A percentile compares a stretch with the other conserved stretches of the same genome.
phyloP scores from a whole-genome alignment of 2,329 filamentous ascomycete genomes.

The Scolecobasidium constrictum region DNA sequence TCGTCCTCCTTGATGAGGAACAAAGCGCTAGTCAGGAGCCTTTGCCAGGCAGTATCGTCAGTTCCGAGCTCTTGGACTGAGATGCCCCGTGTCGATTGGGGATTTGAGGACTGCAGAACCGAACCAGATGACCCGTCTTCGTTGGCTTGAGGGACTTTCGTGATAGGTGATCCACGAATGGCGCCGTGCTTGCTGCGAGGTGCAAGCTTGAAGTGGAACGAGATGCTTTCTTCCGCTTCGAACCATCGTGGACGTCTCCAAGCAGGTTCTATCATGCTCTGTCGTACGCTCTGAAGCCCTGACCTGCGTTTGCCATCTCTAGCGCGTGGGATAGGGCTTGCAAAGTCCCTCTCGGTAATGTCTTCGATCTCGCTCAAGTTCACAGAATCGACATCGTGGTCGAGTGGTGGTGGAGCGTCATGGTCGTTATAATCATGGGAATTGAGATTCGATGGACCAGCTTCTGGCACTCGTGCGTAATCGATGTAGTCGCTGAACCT shows the following conservation, averaged over 20 bases:
- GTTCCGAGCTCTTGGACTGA: slow-evolving; percentile 3
- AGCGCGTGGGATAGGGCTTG: not conserved
- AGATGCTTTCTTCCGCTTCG: slow-evolving; percentile 5
- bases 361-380: not conserved
- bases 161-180: not conserved
- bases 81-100: not conserved
- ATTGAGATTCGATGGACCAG: too few relatives aligned
- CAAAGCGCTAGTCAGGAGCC: slow-evolving; percentile 5
- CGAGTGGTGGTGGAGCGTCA: too few relatives aligned
- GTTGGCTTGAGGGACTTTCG: slow-evolving; percentile 3
- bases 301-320: not conserved
- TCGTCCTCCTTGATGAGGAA: slow-evolving; percentile 10
- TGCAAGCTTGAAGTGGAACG: slow-evolving; percentile 9
- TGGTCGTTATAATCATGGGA: too few relatives aligned
- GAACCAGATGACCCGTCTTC: slow-evolving; percentile 6
- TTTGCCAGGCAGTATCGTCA: slow-evolving; percentile 7
- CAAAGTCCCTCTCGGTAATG: slow-evolving; percentile 8
- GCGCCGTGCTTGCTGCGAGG: not conserved
- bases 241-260: slow-evolving; percentile 4
- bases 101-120: not conserved
- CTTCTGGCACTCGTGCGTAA: too few relatives aligned
- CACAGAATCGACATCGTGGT: not conserved
- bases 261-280: not conserved
- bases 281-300: slow-evolving; percentile 2
- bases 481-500: too few relatives aligned